A percentile compares a stretch with the other conserved stretches of the same genome.
Conservation (phyloP, 139 green algal species). For the Eudorina sp. region DNA sequence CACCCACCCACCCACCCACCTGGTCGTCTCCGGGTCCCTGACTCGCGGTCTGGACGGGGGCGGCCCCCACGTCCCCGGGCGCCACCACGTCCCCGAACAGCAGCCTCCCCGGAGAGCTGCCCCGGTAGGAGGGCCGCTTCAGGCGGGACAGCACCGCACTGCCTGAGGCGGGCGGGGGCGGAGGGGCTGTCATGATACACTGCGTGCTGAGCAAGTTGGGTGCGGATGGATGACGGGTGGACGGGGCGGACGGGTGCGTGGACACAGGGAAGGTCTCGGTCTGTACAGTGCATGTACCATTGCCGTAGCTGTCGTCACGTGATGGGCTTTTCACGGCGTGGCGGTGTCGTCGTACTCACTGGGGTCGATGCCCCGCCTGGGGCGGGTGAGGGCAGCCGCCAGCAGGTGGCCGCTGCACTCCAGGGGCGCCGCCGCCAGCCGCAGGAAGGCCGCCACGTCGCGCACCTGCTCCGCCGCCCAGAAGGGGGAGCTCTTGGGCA, state of each 20-base stretch:
- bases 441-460: conserved; percentile 12
- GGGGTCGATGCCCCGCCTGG: neutral
- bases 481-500: conserved; percentile 39
- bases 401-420: neutral
- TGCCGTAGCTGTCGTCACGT: too few relatives aligned
- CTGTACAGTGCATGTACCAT: neutral
- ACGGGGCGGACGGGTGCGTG: too few relatives aligned
- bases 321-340: neutral
- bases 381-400: conserved; percentile 1
- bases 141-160: neutral
- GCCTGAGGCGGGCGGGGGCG: neutral
- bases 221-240: too few relatives aligned
- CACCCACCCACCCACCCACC: too few relatives aligned
- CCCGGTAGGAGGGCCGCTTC: neutral
- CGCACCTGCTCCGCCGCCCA: conserved; percentile 7
- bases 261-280: too few relatives aligned
- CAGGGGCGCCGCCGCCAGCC: conserved; percentile 8
- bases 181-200: too few relatives aligned
- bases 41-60: too few relatives aligned
- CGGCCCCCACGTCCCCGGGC: too few relatives aligned
- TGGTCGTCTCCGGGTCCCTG: too few relatives aligned
- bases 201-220: too few relatives aligned
- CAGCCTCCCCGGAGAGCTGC: neutral
- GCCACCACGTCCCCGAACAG: conserved; percentile 39
- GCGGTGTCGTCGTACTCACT: neutral